phyloP scores from a whole-genome alignment of 2,329 filamentous ascomycete genomes.

The Colletotrichum sp. region DNA sequence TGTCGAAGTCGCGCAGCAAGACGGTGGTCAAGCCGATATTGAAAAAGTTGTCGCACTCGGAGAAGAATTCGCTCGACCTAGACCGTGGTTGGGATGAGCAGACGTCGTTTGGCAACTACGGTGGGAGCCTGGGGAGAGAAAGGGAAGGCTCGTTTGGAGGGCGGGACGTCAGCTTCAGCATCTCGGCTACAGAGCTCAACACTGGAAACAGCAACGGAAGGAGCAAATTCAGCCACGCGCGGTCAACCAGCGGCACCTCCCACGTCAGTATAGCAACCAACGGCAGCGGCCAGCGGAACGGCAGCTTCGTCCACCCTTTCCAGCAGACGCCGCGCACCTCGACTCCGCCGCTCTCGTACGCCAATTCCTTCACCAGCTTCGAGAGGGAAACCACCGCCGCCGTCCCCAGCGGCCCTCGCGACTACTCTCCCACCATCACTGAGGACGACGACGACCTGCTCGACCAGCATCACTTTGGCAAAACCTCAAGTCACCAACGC shows the following conservation, averaged over 20 bases:
- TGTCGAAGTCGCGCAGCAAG: conserved; percentile 52
- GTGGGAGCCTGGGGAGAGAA: conserved; percentile 27
- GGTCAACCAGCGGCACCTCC: conserved; percentile 64
- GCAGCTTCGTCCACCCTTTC: conserved; percentile 66
- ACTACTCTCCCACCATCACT: conserved; percentile 61
- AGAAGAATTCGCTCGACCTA: conserved; percentile 68
- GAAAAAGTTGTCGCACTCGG: conserved; percentile 62
- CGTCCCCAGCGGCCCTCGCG: conserved; percentile 37
- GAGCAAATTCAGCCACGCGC: conserved; percentile 57
- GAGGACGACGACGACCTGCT: conserved; percentile 52
- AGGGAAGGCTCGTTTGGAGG: conserved; percentile 24
- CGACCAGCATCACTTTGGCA: conserved; percentile 4
- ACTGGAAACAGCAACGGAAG: conserved; percentile 23
- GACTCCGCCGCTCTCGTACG: conserved; percentile 64
- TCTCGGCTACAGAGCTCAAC: conserved; percentile 38
- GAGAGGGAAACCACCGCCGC: conserved; percentile 34
- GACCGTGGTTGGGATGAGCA: conserved; percentile 48
- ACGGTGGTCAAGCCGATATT: conserved; percentile 65
- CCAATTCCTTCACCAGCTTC: conserved; percentile 59
- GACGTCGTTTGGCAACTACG: conserved; percentile 13
- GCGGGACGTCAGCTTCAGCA: conserved; percentile 53
- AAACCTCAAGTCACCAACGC: neutral
- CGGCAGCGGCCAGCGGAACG: conserved; percentile 52
- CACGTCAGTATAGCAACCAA: conserved; percentile 61
- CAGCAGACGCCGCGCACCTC: conserved; percentile 67